Evolutionary conservation across 1,139 yeast species (phyloP).

Genomic region (Dujonia santamariae): DNA sequence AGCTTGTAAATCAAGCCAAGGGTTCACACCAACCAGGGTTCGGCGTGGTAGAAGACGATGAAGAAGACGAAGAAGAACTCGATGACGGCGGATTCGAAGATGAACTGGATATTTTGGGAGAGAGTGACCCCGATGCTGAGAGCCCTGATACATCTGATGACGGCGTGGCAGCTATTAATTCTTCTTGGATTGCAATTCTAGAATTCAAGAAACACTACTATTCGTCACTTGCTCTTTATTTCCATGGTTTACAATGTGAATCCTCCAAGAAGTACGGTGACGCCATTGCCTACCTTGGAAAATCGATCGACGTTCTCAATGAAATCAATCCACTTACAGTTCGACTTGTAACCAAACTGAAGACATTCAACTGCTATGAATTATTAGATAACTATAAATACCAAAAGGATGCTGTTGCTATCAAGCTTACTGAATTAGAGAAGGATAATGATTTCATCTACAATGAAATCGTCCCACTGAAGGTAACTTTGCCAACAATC

Average conservation of each 20-base stretch:
- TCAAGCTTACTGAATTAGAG: constrained; percentile 47
- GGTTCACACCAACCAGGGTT: no score
- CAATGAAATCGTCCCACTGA: constrained; percentile 70
- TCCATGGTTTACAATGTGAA: constrained; percentile 51
- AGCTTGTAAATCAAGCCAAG: constrained; percentile 32
- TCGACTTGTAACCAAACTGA: constrained; percentile 25
- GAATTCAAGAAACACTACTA: constrained; percentile 50
- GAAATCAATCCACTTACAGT: constrained; percentile 24
- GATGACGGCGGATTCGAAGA: constrained; percentile 12
- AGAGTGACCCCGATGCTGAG: constrained; percentile 13
- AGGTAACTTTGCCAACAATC: constrained; percentile 54
- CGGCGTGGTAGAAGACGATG: background rate
- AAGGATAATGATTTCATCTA: constrained; percentile 90
- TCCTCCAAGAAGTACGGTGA: constrained; percentile 62
- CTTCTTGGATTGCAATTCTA: constrained; percentile 40
- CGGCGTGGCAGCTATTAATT: constrained; percentile 25
- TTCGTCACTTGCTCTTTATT: constrained; percentile 44
- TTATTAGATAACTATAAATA: constrained; percentile 41
- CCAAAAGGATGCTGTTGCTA: constrained; percentile 43
- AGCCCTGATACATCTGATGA: constrained; percentile 14
- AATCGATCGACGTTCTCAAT: constrained; percentile 42
- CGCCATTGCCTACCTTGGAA: constrained; percentile 65
- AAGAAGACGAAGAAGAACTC: background rate
- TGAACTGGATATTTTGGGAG: constrained; percentile 8
- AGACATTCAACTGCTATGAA: constrained; percentile 30